Conservation (phyloP, 2,329 filamentous ascomycete species). For the Calonectria naviculata region DNA sequence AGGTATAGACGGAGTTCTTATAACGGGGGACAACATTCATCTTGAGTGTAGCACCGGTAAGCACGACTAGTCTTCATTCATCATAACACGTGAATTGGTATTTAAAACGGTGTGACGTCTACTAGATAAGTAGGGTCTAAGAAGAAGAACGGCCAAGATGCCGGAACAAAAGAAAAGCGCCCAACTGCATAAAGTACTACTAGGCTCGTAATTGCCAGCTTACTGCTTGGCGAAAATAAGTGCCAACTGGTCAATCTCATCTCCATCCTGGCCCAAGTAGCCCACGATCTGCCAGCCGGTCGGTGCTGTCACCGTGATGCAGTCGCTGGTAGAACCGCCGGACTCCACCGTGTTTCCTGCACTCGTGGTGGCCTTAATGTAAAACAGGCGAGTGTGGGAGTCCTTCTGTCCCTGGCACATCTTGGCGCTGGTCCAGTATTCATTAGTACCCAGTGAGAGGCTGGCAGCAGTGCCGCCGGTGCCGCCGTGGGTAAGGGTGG, state of each 20-base stretch:
- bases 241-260: constrained; percentile 14
- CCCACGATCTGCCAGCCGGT: constrained; percentile 19
- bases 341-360: background rate
- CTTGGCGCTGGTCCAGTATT: constrained; percentile 15
- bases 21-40: no score
- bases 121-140: background rate
- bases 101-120: background rate
- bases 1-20: no score
- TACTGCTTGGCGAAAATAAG: constrained; percentile 12
- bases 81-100: background rate
- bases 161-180: background rate
- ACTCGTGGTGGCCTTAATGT: constrained; percentile 7
- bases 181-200: no score
- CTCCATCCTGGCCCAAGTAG: constrained; percentile 8
- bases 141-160: background rate
- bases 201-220: background rate
- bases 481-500: background rate
- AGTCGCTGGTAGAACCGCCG: background rate
- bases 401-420: constrained; percentile 15
- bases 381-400: constrained; percentile 6
- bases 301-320: background rate
- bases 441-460: background rate
- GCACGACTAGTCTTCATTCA: background rate
- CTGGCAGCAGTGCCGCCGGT: background rate
- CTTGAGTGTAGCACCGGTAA: background rate